Conservation (phyloP, 2,329 filamentous ascomycete species). For the Zymoseptoria brevis region DNA sequence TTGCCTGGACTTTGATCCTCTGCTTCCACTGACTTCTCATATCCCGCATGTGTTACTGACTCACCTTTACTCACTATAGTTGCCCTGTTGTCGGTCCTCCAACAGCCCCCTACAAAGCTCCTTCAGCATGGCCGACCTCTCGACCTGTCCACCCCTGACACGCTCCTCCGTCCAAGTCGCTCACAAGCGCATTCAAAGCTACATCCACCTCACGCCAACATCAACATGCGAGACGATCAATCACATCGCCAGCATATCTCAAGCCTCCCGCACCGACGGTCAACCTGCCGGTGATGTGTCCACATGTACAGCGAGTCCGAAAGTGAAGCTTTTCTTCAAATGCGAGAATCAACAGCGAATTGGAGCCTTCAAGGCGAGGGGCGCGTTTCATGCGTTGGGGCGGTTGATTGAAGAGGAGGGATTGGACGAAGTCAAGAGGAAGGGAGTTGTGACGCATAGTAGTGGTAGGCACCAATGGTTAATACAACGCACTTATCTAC, state of each 20-base stretch:
- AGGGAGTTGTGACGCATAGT: constrained; percentile 82
- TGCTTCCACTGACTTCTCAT: background rate
- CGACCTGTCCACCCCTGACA: constrained; percentile 55
- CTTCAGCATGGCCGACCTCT: constrained; percentile 37
- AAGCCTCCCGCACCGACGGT: constrained; percentile 32
- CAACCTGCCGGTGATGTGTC: constrained; percentile 7
- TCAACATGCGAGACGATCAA: constrained; percentile 71
- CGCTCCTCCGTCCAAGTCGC: constrained; percentile 64
- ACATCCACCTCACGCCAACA: constrained; percentile 78
- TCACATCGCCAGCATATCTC: constrained; percentile 63
- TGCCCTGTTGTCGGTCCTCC: background rate
- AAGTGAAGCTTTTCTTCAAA: constrained; percentile 79
- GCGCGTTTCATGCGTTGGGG: constrained; percentile 79
- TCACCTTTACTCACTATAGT: background rate
- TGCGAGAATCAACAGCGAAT: constrained; percentile 88
- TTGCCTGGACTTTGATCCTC: background rate
- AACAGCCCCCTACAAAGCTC: background rate
- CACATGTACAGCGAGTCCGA: constrained; percentile 48
- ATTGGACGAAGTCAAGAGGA: constrained; percentile 50
- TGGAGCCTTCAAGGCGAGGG: constrained; percentile 86
- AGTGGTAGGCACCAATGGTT: constrained; percentile 52
- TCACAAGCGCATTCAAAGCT: constrained; percentile 61
- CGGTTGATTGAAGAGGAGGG: constrained; percentile 56
- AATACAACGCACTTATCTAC: background rate
- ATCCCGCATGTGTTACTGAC: background rate